Base-by-base conservation (phyloP, 2,329 filamentous ascomycete species). In the Nigrograna mackinnonii region DNA sequence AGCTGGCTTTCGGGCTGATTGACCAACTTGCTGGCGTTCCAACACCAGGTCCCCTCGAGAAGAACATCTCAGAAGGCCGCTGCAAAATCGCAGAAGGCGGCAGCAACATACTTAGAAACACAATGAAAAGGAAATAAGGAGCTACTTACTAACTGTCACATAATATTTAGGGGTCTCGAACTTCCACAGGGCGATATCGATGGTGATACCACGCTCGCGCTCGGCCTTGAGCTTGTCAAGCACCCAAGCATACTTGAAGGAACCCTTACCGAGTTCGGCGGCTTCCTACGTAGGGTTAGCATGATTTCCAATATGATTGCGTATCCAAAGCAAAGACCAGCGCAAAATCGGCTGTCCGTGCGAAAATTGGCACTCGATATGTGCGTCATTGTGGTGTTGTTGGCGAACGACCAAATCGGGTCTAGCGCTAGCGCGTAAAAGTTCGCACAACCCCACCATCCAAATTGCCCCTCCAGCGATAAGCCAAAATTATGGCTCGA, bases 171-270 rank as follows among this genome's bases (percentile, higher is more conserved):
- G 86, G 69, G 94, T 97, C 84, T 97, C 91, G 85, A 97, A 97
- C 89, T 97, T 97, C 94, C 94, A 97, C 79, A 97, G 91, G 68
- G 94, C 94, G 75, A 97, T 97, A 79, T 97, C 94, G 74, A 99
- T 86, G 80, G 94, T 99, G 90, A 99, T 99, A 96, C 94, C 94
- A 91, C 94, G 94, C 86, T 97, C 94, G 91, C 94, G 94, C 89
- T 99, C 94, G 75, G 94, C 91, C 90, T 99, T 97, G 73, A 99
- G 88, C 83, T 99, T 99, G 91, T 99, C 94, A 76, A 99, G 86
- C 77, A 99, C 94, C 94, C 94, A 97, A 69, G 92, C 94, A 80
- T 99, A 99, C 86, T 99, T 99, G 92, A 99, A 99, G 76, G 92
- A 97, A 83, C 94, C 94, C 88, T 99, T 99, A 76, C 94, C 94